Base-by-base conservation (phyloP, 805 yeast species). In the Teunomyces stri region DNA sequence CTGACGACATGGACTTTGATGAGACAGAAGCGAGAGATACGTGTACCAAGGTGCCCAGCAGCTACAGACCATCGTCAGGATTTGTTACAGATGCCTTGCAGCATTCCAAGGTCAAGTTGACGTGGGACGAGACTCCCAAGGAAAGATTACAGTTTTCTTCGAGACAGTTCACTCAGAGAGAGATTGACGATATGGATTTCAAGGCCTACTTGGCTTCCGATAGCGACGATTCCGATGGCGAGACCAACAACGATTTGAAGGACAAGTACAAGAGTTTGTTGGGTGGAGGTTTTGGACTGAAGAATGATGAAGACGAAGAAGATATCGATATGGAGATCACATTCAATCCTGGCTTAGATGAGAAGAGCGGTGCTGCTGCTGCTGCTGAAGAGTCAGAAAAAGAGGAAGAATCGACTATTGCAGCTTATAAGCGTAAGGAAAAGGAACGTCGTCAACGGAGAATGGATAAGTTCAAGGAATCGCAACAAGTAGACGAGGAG, bases 121-220 rank as follows among this genome's bases (percentile, higher is more conserved):
- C 98, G 0, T 94, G 99, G 99, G 99, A 94, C 66, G 98, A 92
- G 69, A 95, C 98, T 0, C 98, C 99, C 5, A 85, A 83, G 48
- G 97, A 90, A 59, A 80, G 99, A 60, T 65, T 81, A 13, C 81
- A 85, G 49, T 65, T 91, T 45, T 79, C 97, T 1, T 78, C 86
- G 12, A 84, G 85, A 55, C 89, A 90, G 5, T 92, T 94, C 64
- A 82, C 89, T 42, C 94, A 87, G 62, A 84, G 87, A 62, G 98
- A 94, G 63, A 75, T 89, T 42, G 94, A 86, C 57, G 92, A 86
- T 44, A 85, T 85, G 90, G 97, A 91, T 65, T 85, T 91, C 70
- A 81, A 87, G 58, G 96, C 98, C 1, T 94, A 91, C 60, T 71
- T 91, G 49, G 98, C 97, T 0, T 84, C 86, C 2, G 92, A 82